Percentiles rank a stretch among this genome's conserved stretches.
Evolutionary conservation across 164 flowering plant genomes (phyloP).

Genomic region (Hamamelis virginiana): DNA sequence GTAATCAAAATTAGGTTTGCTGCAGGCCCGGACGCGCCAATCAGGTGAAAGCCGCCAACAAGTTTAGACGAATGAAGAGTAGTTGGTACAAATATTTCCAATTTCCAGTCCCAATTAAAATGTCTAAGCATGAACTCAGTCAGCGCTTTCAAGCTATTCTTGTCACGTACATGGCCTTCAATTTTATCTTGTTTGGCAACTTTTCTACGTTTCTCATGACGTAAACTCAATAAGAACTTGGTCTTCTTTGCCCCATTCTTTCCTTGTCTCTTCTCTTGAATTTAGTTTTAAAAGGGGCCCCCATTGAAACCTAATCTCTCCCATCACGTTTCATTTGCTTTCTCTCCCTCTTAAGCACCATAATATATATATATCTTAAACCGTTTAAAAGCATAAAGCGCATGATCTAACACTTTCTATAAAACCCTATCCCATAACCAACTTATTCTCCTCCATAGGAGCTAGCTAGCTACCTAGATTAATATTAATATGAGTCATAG

Average conservation of each 20-base stretch:
- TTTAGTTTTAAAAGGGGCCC: constrained; percentile 3
- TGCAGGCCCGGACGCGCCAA: too few relatives aligned
- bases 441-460: not conserved
- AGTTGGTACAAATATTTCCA: not conserved
- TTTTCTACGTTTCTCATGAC: constrained; percentile 15
- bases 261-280: not conserved
- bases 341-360: too few relatives aligned
- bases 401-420: constrained; percentile 7
- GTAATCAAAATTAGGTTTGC: too few relatives aligned
- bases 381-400: constrained; percentile 6
- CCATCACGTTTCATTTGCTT: constrained; percentile 23
- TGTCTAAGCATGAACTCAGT: constrained; percentile 4
- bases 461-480: too few relatives aligned
- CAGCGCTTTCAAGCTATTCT: constrained; percentile 10
- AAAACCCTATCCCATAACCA: not conserved
- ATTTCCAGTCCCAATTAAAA: not conserved
- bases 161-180: not conserved
- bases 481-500: constrained; percentile 28
- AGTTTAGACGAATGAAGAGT: too few relatives aligned
- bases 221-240: not conserved
- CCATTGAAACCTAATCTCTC: not conserved
- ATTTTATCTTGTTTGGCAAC: constrained; percentile 11
- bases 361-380: too few relatives aligned
- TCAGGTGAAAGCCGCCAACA: too few relatives aligned
- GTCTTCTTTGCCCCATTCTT: not conserved